Percentiles rank a stretch among this genome's conserved stretches.
phyloP scores from a whole-genome alignment of 2,329 filamentous ascomycete species.

The Penicillium sp. region DNA sequence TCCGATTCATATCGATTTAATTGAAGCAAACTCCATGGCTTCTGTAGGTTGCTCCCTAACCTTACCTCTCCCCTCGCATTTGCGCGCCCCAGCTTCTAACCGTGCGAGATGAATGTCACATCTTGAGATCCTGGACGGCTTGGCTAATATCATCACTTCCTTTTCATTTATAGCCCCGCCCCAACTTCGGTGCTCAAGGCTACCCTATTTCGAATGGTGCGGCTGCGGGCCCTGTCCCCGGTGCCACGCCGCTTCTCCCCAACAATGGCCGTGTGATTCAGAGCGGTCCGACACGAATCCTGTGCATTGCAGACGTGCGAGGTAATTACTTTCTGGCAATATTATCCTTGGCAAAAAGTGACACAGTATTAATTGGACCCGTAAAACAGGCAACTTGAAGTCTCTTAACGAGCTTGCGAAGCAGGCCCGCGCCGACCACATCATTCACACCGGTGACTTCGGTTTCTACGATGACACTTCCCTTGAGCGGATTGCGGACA shows the following conservation, averaged over 20 bases:
- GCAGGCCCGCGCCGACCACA: slow-evolving; percentile 91
- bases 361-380: slow-evolving; percentile 16
- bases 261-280: slow-evolving; percentile 52
- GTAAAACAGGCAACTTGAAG: slow-evolving; percentile 76
- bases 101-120: slow-evolving; percentile 3
- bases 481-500: slow-evolving; percentile 94
- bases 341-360: background rate
- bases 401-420: slow-evolving; percentile 96
- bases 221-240: slow-evolving; percentile 43
- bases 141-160: slow-evolving; percentile 22
- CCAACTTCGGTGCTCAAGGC: slow-evolving; percentile 45
- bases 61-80: slow-evolving; percentile 16
- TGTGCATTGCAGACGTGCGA: slow-evolving; percentile 53
- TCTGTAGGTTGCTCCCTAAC: slow-evolving; percentile 41
- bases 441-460: slow-evolving; percentile 98
- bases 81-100: slow-evolving; percentile 18
- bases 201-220: slow-evolving; percentile 49
- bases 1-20: background rate
- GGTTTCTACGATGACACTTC: slow-evolving; percentile 98
- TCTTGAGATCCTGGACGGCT: background rate
- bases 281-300: slow-evolving; percentile 46
- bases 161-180: slow-evolving; percentile 38
- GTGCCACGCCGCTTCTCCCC: slow-evolving; percentile 48
- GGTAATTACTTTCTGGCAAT: slow-evolving; percentile 32
- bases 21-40: slow-evolving; percentile 41